Percentiles rank a stretch among this genome's conserved stretches.
phyloP scores from a whole-genome alignment of 495 filamentous ascomycete genomes.

The Neurospora cerealis region DNA sequence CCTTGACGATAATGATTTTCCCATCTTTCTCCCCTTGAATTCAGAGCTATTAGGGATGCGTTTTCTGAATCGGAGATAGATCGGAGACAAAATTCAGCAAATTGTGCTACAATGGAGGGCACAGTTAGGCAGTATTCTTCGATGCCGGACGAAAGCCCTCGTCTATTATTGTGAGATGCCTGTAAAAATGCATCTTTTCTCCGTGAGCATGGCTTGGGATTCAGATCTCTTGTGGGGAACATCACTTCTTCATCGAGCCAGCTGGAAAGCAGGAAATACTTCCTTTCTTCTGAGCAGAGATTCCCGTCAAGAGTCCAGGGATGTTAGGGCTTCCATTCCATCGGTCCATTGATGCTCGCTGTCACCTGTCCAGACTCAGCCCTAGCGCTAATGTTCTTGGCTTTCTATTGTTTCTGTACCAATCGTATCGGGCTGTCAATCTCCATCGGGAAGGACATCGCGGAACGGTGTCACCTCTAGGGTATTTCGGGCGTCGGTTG shows the following conservation, averaged over 20 bases:
- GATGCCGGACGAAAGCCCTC: not conserved
- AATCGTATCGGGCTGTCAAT: not conserved
- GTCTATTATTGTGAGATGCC: not conserved
- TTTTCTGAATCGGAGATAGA: not conserved
- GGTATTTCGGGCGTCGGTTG: not conserved
- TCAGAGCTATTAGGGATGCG: not conserved
- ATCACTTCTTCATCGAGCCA: too few relatives aligned
- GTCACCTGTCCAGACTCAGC: not conserved
- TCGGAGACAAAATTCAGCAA: not conserved
- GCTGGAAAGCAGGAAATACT: not conserved
- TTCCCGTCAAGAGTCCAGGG: not conserved
- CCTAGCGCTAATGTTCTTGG: not conserved
- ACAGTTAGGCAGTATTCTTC: not conserved
- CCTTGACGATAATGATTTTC: not conserved
- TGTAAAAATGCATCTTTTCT: too few relatives aligned
- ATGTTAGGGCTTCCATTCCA: not conserved
- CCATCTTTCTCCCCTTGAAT: not conserved
- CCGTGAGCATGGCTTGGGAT: too few relatives aligned
- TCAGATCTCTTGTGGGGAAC: too few relatives aligned
- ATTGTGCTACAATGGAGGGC: not conserved
- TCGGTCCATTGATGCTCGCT: not conserved
- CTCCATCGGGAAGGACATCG: not conserved
- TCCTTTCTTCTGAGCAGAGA: not conserved
- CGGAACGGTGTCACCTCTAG: not conserved
- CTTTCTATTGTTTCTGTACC: accelerated